Percentiles rank a stretch among this genome's conserved stretches.
phyloP scores from a whole-genome alignment of 257 asterid genomes.

The Penstemon davidsonii region DNA sequence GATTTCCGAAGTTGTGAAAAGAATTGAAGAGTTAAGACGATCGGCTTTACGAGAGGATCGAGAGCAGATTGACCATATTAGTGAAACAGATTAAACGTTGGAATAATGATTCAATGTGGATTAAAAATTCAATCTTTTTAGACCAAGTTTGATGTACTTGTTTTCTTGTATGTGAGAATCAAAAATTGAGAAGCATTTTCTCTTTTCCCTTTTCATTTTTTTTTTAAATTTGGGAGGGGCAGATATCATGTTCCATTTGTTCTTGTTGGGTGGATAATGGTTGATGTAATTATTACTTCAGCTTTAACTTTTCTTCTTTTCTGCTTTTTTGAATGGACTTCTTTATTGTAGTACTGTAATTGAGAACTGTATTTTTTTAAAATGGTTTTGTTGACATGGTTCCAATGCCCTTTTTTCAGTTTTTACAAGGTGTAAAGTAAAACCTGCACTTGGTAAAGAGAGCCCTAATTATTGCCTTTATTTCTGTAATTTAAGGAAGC shows the following conservation, averaged over 20 bases:
- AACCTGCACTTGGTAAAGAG: slow-evolving; percentile 7
- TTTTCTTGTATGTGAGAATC: slow-evolving; percentile 42
- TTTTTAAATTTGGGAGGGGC: slow-evolving; percentile 18
- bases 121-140: slow-evolving; percentile 19
- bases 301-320: slow-evolving; percentile 47
- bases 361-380: slow-evolving; percentile 25
- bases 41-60: slow-evolving; percentile 35
- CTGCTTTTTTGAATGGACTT: slow-evolving; percentile 32
- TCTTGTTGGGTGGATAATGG: slow-evolving; percentile 48
- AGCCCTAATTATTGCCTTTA: slow-evolving; percentile 3
- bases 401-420: neutral
- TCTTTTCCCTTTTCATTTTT: neutral
- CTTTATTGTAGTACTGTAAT: slow-evolving; percentile 9
- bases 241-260: slow-evolving; percentile 41
- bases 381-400: slow-evolving; percentile 16
- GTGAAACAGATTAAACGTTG: slow-evolving; percentile 43
- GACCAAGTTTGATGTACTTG: slow-evolving; percentile 31
- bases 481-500: slow-evolving; percentile 8
- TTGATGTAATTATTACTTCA: slow-evolving; percentile 55
- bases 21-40: slow-evolving; percentile 51
- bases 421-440: slow-evolving; percentile 1
- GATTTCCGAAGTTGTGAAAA: slow-evolving; percentile 45
- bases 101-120: neutral
- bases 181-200: slow-evolving; percentile 28
- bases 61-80: slow-evolving; percentile 45